Evolutionary conservation across 2,329 filamentous ascomycete genomes (phyloP), one percentile per base, ranked within the genome.

Genomic region (Penicillium psychrosexuale): DNA sequence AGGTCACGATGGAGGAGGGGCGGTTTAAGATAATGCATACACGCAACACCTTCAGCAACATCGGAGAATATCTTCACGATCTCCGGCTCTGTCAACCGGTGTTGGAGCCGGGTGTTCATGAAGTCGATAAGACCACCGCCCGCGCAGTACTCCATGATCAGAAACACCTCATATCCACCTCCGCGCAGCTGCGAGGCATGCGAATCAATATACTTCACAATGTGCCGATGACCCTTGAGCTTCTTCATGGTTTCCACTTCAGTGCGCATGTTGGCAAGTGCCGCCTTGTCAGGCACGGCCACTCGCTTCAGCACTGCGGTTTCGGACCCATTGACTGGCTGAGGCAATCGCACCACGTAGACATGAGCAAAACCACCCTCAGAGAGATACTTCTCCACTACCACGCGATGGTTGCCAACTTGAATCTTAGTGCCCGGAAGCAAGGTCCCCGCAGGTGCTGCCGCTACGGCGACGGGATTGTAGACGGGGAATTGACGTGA

Each of bases 191-290:
- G 92, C 15, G 91, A 97, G 36, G 94, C 94, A 75, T 99, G 94
- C 62, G 93, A 97, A 78, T 99, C 94, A 72, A 97, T 92, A 77
- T 99, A 99, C 56, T 89, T 97, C 67, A 99, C 94, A 69, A 99
- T 97, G 66, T 94, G 88, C 60, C 87, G 86, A 81, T 97, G 94
- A 54, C 94, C 94, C 80, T 96, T 96, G 66, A 99, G 82, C 76
- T 94, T 92, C 85, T 99, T 99, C 94, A 99, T 99, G 13, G 94
- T 99, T 78, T 99, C 94, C 65, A 99, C 94, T 80, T 99, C 94
- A 63, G 87, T 97, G 74, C 94, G 87, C 94, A 99, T 97, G 74
- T 90, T 92, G 60, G 90, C 89, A 76, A 99, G 80, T 55, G 93
- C 85, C 61, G 96, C 90, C 81, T 96, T 97, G 76, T 99, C 94